Evolutionary conservation across 1,284 basidiomycete genomes (phyloP), one percentile per base, ranked within the genome.

Genomic region (Ustilago tritici): DNA sequence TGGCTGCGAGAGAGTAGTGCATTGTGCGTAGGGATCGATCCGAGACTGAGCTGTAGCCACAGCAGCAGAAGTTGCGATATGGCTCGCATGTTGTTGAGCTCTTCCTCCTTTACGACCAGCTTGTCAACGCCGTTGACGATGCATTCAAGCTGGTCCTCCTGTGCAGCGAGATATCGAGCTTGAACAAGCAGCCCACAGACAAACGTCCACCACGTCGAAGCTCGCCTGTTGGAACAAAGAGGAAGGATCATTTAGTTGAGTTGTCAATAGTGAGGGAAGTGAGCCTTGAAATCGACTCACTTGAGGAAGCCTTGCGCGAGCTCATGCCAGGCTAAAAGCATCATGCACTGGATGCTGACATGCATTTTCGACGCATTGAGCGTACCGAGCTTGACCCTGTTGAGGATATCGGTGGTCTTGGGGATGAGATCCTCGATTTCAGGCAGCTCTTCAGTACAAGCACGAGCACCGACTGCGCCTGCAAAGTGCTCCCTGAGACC

Each of bases 301-400:
- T 49, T 68, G 1, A 65, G 19, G 11, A 53, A 54, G 17, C 72
- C 72, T 1, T 31, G 47, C 2, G 47, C 52, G 4, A 78, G 69
- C 49, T 75, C 63, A 56, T 75, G 68, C 76, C 76, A 78, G 1
- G 67, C 76, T 10, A 78, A n/a, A 12, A 78, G 58, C 62, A 75
- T 65, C 35, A 64, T 56, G 34, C 53, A 55, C 40, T 77, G 65
- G 10, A 43, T 40, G n/a, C 28, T 57, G 9, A 31, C 49, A 31
- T 73, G 70, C 10, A 73, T 54, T 7, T 40, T 41, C 2, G 55
- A 5, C 0, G 58, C 54, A 17, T 52, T 68, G 35, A 64, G 55
- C 4, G 32, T 43, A 15, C 58, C 65, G 8, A 67, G 58, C 19
- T 54, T 36, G 32, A 19, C 46, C 4, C 23, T 28, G 32, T 55